Conservation (phyloP, 768 basidiomycete species). For the Xanthoconium purpureum region DNA sequence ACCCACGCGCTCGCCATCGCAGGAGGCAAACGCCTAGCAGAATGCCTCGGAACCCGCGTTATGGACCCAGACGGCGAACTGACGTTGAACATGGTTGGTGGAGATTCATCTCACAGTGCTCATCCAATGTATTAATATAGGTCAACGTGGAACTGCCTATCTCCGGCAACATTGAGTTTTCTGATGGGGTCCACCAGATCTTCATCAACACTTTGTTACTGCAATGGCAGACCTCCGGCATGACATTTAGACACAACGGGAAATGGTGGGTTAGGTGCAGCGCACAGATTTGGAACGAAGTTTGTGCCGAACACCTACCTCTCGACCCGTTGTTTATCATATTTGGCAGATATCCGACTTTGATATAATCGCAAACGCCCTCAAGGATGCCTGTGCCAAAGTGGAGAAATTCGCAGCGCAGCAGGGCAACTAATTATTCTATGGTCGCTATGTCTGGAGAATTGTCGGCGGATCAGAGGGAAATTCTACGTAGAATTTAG, state of each 20-base stretch:
- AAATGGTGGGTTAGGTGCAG: slow-evolving; percentile 35
- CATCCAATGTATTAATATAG: slow-evolving; percentile 17
- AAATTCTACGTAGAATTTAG: not conserved
- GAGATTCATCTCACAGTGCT: not conserved
- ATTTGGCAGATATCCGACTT: slow-evolving; percentile 32
- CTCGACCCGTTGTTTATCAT: not conserved
- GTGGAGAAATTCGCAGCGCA: slow-evolving; percentile 7
- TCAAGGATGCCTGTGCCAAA: slow-evolving; percentile 23
- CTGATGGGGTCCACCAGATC: slow-evolving; percentile 13
- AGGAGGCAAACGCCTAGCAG: slow-evolving; percentile 60
- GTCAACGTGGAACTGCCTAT: slow-evolving; percentile 42
- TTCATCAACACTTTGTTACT: slow-evolving; percentile 18
- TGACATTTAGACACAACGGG: slow-evolving; percentile 23
- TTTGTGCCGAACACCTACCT: slow-evolving; percentile 5
- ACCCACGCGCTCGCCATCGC: slow-evolving; percentile 64
- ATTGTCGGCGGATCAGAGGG: not conserved
- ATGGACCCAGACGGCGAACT: slow-evolving; percentile 61
- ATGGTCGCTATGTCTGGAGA: not conserved
- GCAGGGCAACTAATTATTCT: slow-evolving; percentile 1
- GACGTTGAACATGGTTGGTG: slow-evolving; percentile 65
- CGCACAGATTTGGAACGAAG: slow-evolving; percentile 34
- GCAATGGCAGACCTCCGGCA: slow-evolving; percentile 18
- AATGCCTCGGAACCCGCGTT: slow-evolving; percentile 56
- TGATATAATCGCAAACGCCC: slow-evolving; percentile 26
- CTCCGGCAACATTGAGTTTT: slow-evolving; percentile 22